A percentile compares a stretch with the other conserved stretches of the same genome.
phyloP scores from a whole-genome alignment of 345 rosid genomes.

The Populus davidiana region DNA sequence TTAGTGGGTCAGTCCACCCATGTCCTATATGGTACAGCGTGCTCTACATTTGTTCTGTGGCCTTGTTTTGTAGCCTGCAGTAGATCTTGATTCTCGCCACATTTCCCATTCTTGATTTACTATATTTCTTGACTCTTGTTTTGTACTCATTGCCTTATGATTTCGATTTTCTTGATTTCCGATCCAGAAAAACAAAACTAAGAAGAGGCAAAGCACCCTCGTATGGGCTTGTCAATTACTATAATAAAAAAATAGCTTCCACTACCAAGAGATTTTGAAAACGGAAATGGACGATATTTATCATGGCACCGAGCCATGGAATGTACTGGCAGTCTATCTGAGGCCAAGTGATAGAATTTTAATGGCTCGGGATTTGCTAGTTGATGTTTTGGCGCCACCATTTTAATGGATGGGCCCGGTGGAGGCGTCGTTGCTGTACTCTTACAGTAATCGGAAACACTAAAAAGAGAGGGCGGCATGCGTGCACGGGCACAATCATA shows the following conservation, averaged over 20 bases:
- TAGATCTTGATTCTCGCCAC: slow-evolving; percentile 9
- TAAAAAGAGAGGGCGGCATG: too few relatives aligned
- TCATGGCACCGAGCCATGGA: not conserved
- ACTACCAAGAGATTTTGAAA: not conserved
- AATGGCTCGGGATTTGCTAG: too few relatives aligned
- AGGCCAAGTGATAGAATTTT: too few relatives aligned
- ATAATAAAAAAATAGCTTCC: not conserved
- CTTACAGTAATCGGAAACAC: too few relatives aligned
- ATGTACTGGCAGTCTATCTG: too few relatives aligned
- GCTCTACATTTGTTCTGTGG: slow-evolving; percentile 5
- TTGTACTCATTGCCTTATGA: slow-evolving; percentile 48
- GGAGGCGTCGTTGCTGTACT: too few relatives aligned
- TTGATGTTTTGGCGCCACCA: too few relatives aligned
- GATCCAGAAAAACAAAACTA: not conserved
- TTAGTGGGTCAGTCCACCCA: not conserved
- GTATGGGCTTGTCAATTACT: slow-evolving; percentile 28
- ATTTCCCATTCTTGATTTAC: slow-evolving; percentile 1
- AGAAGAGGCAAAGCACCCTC: not conserved
- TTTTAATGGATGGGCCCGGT: too few relatives aligned
- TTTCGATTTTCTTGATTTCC: slow-evolving; percentile 31
- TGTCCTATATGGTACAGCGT: not conserved
- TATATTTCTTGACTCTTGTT: slow-evolving; percentile 32
- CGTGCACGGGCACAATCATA: too few relatives aligned
- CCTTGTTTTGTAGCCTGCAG: slow-evolving; percentile 20
- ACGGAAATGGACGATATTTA: not conserved